Percentiles rank a stretch among this genome's conserved stretches.
Evolutionary conservation across 108 stramenopile species (phyloP).

Genomic region (Nannochloropsis oceanica): DNA sequence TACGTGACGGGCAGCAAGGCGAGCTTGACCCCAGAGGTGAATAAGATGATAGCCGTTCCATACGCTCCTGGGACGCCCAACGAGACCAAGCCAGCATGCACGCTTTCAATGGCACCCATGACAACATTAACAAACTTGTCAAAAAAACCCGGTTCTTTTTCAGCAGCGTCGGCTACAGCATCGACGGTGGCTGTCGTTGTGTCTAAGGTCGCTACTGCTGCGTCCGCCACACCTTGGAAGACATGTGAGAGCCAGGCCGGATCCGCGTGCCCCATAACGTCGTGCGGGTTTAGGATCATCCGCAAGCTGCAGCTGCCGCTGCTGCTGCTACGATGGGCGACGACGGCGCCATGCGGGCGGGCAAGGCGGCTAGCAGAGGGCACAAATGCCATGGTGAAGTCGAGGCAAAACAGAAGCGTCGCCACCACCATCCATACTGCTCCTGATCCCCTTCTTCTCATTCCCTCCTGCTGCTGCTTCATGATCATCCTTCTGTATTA

Average conservation of each 20-base stretch:
- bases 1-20: constrained; percentile 70
- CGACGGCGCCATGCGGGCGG: not conserved
- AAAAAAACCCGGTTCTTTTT: not conserved
- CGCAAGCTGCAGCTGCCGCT: not conserved
- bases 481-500: not conserved
- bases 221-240: not conserved
- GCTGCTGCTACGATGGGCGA: not conserved
- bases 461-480: not conserved
- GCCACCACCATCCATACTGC: not conserved
- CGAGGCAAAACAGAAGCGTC: not conserved
- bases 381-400: not conserved
- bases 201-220: not conserved
- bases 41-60: constrained; percentile 64
- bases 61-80: constrained; percentile 36
- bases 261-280: not conserved
- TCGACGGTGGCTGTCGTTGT: not conserved
- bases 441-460: not conserved
- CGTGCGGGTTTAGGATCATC: not conserved
- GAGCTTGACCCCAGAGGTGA: constrained; percentile 71
- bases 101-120: not conserved
- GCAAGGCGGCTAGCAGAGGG: not conserved
- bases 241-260: not conserved
- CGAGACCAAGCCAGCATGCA: not conserved
- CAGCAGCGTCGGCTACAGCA: not conserved
- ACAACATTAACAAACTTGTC: not conserved